Evolutionary conservation across 2,329 filamentous ascomycete genomes (phyloP).

Genomic region (Xylariaceae sp.): DNA sequence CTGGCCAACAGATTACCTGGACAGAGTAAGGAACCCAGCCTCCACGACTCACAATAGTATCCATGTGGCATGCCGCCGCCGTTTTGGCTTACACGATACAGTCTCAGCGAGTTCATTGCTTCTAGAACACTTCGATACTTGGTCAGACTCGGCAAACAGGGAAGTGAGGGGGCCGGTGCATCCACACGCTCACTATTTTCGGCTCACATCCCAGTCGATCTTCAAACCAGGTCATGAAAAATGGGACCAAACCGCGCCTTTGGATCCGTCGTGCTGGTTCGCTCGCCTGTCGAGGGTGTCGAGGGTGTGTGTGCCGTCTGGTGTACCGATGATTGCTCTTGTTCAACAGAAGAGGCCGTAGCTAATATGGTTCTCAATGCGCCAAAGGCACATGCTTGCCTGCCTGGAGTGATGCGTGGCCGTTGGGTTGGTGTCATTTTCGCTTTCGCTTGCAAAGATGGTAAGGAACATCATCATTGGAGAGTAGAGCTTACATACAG

Average conservation of each 20-base stretch:
- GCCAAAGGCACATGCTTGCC: too few species aligned
- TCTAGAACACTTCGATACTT: not conserved
- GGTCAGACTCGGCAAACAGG: too few species aligned
- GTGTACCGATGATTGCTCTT: conserved; percentile 2
- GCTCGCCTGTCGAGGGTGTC: conserved; percentile 16
- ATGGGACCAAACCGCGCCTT: conserved; percentile 27
- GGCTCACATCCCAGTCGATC: conserved; percentile 28
- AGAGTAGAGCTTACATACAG: too few species aligned
- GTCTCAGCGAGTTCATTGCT: not conserved
- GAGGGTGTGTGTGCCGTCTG: conserved; percentile 7
- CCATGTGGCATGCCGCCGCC: too few species aligned
- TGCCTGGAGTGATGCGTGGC: too few species aligned
- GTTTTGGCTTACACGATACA: not conserved
- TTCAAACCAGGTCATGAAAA: conserved; percentile 25
- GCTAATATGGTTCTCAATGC: too few species aligned
- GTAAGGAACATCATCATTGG: too few species aligned
- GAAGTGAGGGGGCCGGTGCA: conserved; percentile 1
- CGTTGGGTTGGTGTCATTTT: too few species aligned
- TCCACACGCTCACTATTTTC: conserved; percentile 20
- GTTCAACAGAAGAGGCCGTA: not conserved
- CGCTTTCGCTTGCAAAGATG: too few species aligned
- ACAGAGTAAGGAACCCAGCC: too few species aligned
- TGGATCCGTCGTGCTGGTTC: conserved; percentile 29
- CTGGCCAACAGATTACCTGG: too few species aligned
- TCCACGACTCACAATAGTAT: too few species aligned